phyloP scores from a whole-genome alignment of 495 filamentous ascomycete genomes.

The Pyrenula aspistea region DNA sequence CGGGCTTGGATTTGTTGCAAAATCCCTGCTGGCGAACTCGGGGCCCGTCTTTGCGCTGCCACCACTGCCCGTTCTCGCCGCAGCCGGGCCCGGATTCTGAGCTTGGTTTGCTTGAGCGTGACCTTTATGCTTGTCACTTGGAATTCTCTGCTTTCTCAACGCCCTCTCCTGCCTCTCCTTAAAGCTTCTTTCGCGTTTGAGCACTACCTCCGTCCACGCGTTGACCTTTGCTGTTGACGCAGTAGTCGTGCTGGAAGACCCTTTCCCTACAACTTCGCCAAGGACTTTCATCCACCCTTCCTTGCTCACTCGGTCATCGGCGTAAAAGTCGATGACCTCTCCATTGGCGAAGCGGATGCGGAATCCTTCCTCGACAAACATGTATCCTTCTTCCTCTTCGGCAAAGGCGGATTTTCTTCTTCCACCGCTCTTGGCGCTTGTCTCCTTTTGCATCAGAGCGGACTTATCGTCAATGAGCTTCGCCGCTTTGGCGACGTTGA shows the following conservation, averaged over 20 bases:
- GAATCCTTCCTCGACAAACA: slow-evolving; percentile 99
- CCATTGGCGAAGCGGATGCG: slow-evolving; percentile 96
- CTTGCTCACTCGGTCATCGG: slow-evolving; percentile 74
- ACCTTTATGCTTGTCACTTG: background rate
- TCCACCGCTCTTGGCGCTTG: slow-evolving; percentile 57
- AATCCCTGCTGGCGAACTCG: background rate
- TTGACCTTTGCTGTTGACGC: slow-evolving; percentile 29
- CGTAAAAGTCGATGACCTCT: slow-evolving; percentile 97
- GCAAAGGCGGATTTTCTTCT: slow-evolving; percentile 90
- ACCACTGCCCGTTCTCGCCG: background rate
- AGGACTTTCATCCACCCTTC: slow-evolving; percentile 91
- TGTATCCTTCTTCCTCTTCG: slow-evolving; percentile 97
- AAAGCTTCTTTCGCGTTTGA: slow-evolving; percentile 31
- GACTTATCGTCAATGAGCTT: slow-evolving; percentile 88
- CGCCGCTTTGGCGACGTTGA: slow-evolving; percentile 87
- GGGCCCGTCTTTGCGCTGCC: background rate
- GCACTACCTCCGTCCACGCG: slow-evolving; percentile 76
- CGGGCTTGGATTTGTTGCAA: background rate
- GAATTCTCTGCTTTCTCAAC: background rate
- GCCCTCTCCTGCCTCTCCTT: background rate
- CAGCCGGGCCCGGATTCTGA: too few relatives aligned
- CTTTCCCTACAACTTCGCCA: slow-evolving; percentile 69
- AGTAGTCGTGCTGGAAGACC: slow-evolving; percentile 15
- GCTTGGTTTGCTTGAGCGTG: too few relatives aligned
- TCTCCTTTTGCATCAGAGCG: slow-evolving; percentile 70